Percentiles rank a stretch among this genome's conserved stretches.
Conservation (phyloP, 345 rosid species). For the Citrus cavaleriei region DNA sequence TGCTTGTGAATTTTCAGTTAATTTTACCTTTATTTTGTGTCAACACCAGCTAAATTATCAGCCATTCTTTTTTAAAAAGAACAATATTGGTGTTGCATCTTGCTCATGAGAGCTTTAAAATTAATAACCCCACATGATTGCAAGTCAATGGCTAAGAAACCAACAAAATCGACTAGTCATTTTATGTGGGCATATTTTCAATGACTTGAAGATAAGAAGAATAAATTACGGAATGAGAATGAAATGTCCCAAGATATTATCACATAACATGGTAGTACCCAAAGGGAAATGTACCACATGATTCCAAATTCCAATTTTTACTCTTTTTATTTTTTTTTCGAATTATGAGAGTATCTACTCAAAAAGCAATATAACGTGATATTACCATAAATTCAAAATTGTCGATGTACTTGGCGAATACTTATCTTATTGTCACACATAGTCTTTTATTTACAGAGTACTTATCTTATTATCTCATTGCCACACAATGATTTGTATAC, state of each 20-base stretch:
- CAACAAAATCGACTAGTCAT: background rate
- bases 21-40: background rate
- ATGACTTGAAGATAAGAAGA: background rate
- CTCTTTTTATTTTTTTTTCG: too few species aligned
- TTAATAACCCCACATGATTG: background rate
- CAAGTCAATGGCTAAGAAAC: background rate
- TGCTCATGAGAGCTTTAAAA: background rate
- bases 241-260: background rate
- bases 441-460: too few species aligned
- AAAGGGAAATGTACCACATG: background rate
- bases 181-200: background rate
- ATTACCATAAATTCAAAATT: too few species aligned
- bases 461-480: too few species aligned
- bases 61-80: slow-evolving; percentile 1
- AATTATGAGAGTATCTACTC: too few species aligned
- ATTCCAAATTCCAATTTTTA: too few species aligned
- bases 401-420: too few species aligned
- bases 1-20: background rate
- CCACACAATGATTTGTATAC: too few species aligned
- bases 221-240: background rate
- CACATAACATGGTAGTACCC: background rate
- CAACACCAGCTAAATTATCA: background rate
- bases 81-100: background rate
- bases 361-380: too few species aligned
- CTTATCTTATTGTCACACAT: too few species aligned